Base-by-base conservation (phyloP, 2,329 filamentous ascomycete species). In the Elsinoe arachidis region DNA sequence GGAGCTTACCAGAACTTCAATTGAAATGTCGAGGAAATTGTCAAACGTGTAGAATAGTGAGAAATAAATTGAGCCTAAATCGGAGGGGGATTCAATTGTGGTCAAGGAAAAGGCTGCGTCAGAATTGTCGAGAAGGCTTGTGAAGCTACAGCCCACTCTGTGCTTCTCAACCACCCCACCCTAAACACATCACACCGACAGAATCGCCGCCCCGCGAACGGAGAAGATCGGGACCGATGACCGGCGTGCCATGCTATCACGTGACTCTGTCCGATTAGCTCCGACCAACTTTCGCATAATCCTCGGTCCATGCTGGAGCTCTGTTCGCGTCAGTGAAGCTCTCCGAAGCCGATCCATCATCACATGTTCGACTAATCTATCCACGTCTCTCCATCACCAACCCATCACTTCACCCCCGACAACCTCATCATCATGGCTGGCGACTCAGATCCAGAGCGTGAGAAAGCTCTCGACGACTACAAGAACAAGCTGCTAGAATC, bases 401-500 rank as follows among this genome's bases (percentile, higher is more conserved):
- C 51, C 15, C 26, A 34, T 52, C 47, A 37, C 26, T n/a, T 26
- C 12, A 14, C 30, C 26, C 37, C 23, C 51, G 15, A 41, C 34
- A n/a, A 38, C 7, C 17, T 11, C 51, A 15, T 41, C 35, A 41
- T 14, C 41, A 56, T 56, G 54, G 33, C 54, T 17, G 54, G 21
- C 38, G 54, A 56, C 23, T 46, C 61, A 58, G 76, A 78, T 61
- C 73, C 76, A n/a, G 77, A 78, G 70, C 71, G 76, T 64, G 72
- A 77, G 57, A 74, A 78, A 58, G 75, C 77, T 57, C 74, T 79
- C 58, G 74, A 78, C 34, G 73, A 76, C 63, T 79, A 78, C 73
- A 79, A 78, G 71, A 68, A 66, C 52, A 78, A 78, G 70, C 71
- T 79, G 67, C 81, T 96, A 68, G 92, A 99, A 74, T 95, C 95